Percentiles rank a stretch among this genome's conserved stretches.
Evolutionary conservation across 2,329 filamentous ascomycete genomes (phyloP).

Genomic region (Calonectria ilicicola): DNA sequence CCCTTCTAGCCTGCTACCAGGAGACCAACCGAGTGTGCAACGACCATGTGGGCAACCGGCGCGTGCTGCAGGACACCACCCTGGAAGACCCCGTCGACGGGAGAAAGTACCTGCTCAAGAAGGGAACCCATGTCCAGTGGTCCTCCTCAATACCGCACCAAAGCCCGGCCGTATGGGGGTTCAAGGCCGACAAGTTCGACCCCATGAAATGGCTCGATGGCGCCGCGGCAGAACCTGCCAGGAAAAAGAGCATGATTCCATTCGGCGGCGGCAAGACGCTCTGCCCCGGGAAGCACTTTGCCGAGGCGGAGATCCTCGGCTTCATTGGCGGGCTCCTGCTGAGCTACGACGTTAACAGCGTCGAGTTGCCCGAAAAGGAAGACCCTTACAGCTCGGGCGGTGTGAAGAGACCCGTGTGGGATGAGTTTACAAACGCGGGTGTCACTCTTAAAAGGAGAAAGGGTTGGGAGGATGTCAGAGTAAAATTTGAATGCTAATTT

Average conservation of each 20-base stretch:
- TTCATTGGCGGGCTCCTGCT: slow-evolving; percentile 10
- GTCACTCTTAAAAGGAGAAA: not conserved
- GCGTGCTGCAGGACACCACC: slow-evolving; percentile 9
- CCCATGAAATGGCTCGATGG: slow-evolving; percentile 9
- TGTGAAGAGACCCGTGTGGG: not conserved
- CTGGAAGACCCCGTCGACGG: slow-evolving; percentile 18
- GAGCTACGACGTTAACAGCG: slow-evolving; percentile 11
- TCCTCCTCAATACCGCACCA: slow-evolving; percentile 1
- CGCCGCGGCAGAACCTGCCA: not conserved
- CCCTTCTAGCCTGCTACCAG: slow-evolving; percentile 17
- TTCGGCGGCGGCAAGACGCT: slow-evolving; percentile 26
- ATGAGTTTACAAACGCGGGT: not conserved
- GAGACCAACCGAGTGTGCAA: slow-evolving; percentile 18
- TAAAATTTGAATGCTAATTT: not conserved
- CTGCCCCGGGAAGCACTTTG: slow-evolving; percentile 24
- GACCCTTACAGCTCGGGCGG: slow-evolving; percentile 5
- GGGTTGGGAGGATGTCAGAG: slow-evolving; percentile 7
- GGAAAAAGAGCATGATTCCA: slow-evolving; percentile 16
- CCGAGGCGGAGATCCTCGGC: slow-evolving; percentile 16
- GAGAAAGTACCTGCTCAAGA: slow-evolving; percentile 22
- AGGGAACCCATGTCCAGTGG: slow-evolving; percentile 22
- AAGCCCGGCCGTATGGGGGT: slow-evolving; percentile 14
- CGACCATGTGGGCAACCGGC: slow-evolving; percentile 12
- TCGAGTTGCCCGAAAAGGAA: not conserved
- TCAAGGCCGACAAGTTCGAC: not conserved